Percentiles rank a stretch among this genome's conserved stretches.
Evolutionary conservation across 2,329 filamentous ascomycete species (phyloP).

Genomic region (Fusarium liriodendri): DNA sequence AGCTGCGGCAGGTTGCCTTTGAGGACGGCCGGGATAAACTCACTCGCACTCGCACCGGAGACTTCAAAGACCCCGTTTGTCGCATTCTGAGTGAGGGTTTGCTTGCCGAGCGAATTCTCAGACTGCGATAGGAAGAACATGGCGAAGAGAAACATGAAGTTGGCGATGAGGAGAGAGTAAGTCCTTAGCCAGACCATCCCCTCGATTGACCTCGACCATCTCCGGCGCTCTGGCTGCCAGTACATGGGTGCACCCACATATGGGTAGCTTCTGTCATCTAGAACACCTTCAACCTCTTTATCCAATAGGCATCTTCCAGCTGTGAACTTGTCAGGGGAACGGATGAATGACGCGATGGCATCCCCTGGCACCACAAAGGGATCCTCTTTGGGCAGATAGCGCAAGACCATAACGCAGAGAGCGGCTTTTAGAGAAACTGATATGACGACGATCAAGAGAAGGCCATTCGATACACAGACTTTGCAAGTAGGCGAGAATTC

Average conservation of each 20-base stretch:
- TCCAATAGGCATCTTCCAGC: background rate
- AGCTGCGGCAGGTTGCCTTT: background rate
- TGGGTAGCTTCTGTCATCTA: background rate
- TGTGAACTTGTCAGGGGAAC: background rate
- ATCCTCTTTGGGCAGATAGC: background rate
- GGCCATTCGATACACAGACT: background rate
- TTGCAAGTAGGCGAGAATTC: background rate
- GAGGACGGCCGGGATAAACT: background rate
- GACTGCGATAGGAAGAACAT: background rate
- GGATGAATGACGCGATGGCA: background rate
- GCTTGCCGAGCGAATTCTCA: background rate
- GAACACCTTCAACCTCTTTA: background rate
- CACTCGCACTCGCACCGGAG: background rate
- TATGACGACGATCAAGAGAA: background rate
- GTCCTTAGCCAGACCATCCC: background rate
- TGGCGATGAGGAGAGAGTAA: background rate
- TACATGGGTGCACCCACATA: background rate
- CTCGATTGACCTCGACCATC: background rate
- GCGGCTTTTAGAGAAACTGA: background rate
- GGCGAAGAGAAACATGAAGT: background rate
- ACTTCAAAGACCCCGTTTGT: background rate
- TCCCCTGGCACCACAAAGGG: background rate
- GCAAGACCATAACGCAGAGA: background rate
- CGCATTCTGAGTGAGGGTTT: background rate
- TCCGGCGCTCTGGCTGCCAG: background rate